These are phyloP conservation scores for Arthrobotrys pseudoclavata DNA, from an alignment of 2,329 filamentous ascomycete species.

Conservation along the genomic window DNA sequence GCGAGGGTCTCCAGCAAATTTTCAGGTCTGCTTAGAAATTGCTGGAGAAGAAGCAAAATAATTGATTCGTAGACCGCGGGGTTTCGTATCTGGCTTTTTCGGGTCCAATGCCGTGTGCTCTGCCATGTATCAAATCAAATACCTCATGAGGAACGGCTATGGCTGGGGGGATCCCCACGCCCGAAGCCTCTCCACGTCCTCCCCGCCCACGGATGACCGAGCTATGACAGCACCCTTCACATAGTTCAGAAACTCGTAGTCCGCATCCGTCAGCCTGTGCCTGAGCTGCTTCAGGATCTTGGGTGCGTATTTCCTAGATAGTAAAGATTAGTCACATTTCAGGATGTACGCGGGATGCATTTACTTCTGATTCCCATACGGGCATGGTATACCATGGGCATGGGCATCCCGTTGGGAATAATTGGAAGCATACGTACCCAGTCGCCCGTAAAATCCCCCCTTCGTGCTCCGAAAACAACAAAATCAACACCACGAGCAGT, in stretches of 20 bases:
- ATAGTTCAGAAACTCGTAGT: conserved; percentile 59
- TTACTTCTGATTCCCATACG: not conserved
- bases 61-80: conserved; percentile 1
- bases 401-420: not conserved
- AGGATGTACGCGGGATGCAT: conserved; percentile 10
- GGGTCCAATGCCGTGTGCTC: conserved; percentile 9
- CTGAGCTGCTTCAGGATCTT: conserved; percentile 62
- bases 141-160: conserved; percentile 1
- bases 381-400: not conserved
- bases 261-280: conserved; percentile 54
- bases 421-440: conserved; percentile 55
- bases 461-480: conserved; percentile 61
- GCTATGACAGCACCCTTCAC: conserved; percentile 62
- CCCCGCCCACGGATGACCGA: conserved; percentile 53
- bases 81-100: conserved; percentile 33
- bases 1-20: conserved; percentile 8
- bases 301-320: conserved; percentile 63
- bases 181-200: conserved; percentile 60
- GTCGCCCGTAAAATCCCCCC: conserved; percentile 62
- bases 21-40: conserved; percentile 46
- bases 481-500: conserved; percentile 61
- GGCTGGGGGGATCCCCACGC: conserved; percentile 15
- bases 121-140: conserved; percentile 3
- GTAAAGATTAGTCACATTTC: conserved; percentile 22
- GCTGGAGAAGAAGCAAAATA: conserved; percentile 11